Evolutionary conservation across 768 basidiomycete species (phyloP).

Genomic region (Brasilioporus rufonigricans): DNA sequence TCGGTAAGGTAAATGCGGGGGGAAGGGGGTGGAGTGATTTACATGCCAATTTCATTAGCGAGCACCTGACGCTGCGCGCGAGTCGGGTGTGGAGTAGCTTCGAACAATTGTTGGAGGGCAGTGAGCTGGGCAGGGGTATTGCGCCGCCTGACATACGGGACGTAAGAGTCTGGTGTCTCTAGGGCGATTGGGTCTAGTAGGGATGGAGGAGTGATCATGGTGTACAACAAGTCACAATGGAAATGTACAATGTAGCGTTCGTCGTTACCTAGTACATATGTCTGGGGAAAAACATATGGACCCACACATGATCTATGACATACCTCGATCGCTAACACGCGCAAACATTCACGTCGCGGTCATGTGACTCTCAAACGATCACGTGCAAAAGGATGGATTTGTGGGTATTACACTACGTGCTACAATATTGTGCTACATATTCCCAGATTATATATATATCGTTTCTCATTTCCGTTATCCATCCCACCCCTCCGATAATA

Average conservation of each 20-base stretch:
- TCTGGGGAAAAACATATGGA: conserved; percentile 12
- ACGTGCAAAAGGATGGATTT: conserved; percentile 19
- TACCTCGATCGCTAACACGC: conserved; percentile 16
- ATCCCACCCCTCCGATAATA: conserved; percentile 26
- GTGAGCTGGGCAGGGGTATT: conserved; percentile 35
- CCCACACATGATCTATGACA: neutral
- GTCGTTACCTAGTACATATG: neutral
- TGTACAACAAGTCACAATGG: neutral
- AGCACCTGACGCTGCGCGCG: conserved; percentile 41
- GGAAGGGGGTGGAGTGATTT: neutral
- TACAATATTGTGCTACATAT: neutral
- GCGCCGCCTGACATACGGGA: conserved; percentile 31
- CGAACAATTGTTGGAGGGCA: conserved; percentile 36
- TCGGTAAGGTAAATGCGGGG: conserved; percentile 4
- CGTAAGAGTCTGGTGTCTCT: conserved; percentile 7
- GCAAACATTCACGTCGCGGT: conserved; percentile 23
- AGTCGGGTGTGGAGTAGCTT: conserved; percentile 38
- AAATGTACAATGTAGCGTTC: neutral
- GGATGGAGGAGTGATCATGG: conserved; percentile 5
- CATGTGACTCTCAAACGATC: conserved; percentile 25
- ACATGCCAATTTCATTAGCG: conserved; percentile 41
- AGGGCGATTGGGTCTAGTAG: neutral
- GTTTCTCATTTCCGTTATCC: conserved; percentile 4
- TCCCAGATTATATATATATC: conserved; percentile 4
- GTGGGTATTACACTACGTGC: conserved; percentile 4